Conservation (phyloP, 176 grass and related monocot species). For the Triticum monococcum region DNA sequence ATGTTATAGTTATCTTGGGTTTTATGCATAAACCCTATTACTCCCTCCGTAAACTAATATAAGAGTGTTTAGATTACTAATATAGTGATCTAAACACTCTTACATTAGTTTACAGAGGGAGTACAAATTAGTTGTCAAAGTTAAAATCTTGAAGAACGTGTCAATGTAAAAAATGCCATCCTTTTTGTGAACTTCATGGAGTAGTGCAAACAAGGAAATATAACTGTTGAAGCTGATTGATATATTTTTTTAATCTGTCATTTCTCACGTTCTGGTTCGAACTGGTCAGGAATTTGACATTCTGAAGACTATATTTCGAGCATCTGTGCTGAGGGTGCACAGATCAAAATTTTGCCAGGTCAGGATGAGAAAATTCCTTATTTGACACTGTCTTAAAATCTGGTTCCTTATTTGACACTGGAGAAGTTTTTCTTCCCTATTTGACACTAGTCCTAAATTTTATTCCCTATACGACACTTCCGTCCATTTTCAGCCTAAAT, state of each 20-base stretch:
- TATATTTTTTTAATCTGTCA: not conserved
- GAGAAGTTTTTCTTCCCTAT: no score
- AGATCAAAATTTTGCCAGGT: conserved; percentile 93
- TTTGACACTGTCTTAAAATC: no score
- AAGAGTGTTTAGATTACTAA: no score
- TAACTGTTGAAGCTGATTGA: not conserved
- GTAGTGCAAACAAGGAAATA: not conserved
- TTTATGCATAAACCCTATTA: not conserved
- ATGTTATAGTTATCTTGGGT: not conserved
- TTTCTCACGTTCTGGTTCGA: conserved; percentile 27
- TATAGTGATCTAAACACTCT: no score
- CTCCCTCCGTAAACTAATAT: no score
- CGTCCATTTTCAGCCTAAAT: no score
- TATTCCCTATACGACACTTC: no score
- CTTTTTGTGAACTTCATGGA: conserved; percentile 10
- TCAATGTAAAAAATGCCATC: not conserved
- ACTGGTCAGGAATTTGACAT: conserved; percentile 64
- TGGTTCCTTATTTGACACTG: no score
- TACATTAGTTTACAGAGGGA: no score
- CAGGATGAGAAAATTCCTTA: no score
- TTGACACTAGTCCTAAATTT: no score
- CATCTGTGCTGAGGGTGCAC: conserved; percentile 72
- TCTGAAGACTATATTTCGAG: conserved; percentile 68
- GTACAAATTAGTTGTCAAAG: not conserved
- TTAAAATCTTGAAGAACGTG: not conserved